phyloP scores from a whole-genome alignment of 192 early-diverging fungal genomes.

The Irineochytrium annulatum region DNA sequence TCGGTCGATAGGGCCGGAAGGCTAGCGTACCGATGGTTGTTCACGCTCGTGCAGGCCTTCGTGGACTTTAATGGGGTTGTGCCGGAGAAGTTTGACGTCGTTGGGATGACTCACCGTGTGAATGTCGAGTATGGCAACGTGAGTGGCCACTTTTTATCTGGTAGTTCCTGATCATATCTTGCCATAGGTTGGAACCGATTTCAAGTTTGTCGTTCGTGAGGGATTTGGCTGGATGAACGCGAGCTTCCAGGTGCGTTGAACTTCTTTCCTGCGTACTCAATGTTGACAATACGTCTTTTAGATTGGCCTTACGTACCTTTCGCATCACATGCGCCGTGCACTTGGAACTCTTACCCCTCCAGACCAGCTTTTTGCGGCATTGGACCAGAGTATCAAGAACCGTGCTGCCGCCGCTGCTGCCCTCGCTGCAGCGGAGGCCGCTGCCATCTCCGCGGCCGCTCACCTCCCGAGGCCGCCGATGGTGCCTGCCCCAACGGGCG shows the following conservation, averaged over 20 bases:
- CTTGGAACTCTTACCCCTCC: conserved; percentile 71
- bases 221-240: conserved; percentile 99
- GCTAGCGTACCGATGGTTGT: conserved; percentile 93
- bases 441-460: too few relatives aligned
- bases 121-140: conserved; percentile 97
- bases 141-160: too few relatives aligned
- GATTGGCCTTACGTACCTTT: neutral
- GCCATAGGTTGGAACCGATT: conserved; percentile 82
- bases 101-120: conserved; percentile 81
- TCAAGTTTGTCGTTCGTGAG: conserved; percentile 88
- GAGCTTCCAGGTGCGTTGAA: conserved; percentile 40
- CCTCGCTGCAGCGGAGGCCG: too few relatives aligned
- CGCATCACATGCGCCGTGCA: conserved; percentile 60
- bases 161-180: too few relatives aligned
- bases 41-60: conserved; percentile 90
- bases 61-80: conserved; percentile 94
- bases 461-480: too few relatives aligned
- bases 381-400: too few relatives aligned
- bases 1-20: conserved; percentile 66
- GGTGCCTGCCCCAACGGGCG: too few relatives aligned
- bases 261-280: neutral
- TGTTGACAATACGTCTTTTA: neutral
- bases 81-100: conserved; percentile 96
- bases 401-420: too few relatives aligned
- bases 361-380: conserved; percentile 57